phyloP scores from a whole-genome alignment of 169 alveolate genomes.

The Plasmodium falciparum region DNA sequence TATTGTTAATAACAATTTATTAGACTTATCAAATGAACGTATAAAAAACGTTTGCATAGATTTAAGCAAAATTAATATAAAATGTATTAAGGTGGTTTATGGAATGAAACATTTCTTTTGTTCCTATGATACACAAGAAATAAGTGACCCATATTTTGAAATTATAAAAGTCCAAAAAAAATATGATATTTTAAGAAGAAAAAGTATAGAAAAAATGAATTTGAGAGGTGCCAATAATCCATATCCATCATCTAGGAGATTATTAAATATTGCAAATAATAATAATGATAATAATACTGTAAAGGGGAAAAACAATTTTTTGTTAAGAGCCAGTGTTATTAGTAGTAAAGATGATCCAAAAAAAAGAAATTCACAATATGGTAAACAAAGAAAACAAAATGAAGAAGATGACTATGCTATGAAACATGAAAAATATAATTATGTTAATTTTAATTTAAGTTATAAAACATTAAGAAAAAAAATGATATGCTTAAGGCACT shows the following conservation, averaged over 20 bases:
- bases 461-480: constrained; percentile 63
- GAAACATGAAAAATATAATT: constrained; percentile 58
- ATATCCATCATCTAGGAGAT: constrained; percentile 29
- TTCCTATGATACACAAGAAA: constrained; percentile 59
- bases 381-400: constrained; percentile 47
- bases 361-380: constrained; percentile 39
- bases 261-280: constrained; percentile 10
- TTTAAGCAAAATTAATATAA: constrained; percentile 40
- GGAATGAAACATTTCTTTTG: constrained; percentile 73
- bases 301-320: constrained; percentile 1
- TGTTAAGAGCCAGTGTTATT: constrained; percentile 17
- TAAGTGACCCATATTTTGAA: constrained; percentile 50
- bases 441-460: constrained; percentile 56
- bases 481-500: constrained; percentile 64
- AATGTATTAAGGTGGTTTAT: constrained; percentile 46
- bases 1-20: background rate
- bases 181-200: constrained; percentile 32
- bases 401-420: constrained; percentile 38
- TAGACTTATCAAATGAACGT: background rate
- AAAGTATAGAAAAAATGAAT: constrained; percentile 42
- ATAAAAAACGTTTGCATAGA: constrained; percentile 30
- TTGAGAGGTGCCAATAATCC: constrained; percentile 32
- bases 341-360: constrained; percentile 27
- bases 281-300: constrained; percentile 3
- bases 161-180: constrained; percentile 61